phyloP scores from a whole-genome alignment of 164 flowering plant genomes.

The Cinnamomum micranthum region DNA sequence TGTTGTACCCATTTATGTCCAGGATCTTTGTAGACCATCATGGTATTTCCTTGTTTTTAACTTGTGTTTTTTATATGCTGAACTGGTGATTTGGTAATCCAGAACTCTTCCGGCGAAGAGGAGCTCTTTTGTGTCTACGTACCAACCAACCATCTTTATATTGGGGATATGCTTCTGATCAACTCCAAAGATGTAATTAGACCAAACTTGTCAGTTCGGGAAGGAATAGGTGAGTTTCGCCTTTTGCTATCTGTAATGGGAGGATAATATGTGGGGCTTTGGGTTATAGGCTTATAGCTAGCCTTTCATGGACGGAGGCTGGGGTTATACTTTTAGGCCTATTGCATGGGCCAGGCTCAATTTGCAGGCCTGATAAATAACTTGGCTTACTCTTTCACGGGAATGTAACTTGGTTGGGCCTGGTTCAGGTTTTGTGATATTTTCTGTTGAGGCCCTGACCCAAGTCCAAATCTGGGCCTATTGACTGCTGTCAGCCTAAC shows the following conservation, averaged over 20 bases:
- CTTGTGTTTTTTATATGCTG: not conserved
- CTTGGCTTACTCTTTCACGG: too few species aligned
- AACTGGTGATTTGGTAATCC: conserved; percentile 9
- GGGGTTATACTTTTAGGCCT: not conserved
- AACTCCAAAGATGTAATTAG: conserved; percentile 67
- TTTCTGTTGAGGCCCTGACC: too few species aligned
- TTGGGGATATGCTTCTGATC: conserved; percentile 66
- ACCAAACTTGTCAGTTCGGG: conserved; percentile 72
- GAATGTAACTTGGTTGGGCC: too few species aligned
- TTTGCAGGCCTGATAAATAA: too few species aligned
- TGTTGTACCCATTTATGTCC: not conserved
- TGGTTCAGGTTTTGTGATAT: too few species aligned
- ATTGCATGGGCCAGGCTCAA: not conserved
- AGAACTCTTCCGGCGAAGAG: conserved; percentile 64
- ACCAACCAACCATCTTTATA: conserved; percentile 77
- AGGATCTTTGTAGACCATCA: too few species aligned
- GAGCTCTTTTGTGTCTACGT: conserved; percentile 76
- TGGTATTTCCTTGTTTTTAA: too few species aligned
- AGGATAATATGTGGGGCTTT: not conserved
- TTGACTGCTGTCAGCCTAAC: too few species aligned
- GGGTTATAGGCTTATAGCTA: not conserved
- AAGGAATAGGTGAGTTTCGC: conserved; percentile 63
- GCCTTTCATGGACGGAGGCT: not conserved
- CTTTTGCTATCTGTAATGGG: not conserved
- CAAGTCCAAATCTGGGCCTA: too few species aligned